phyloP scores from a whole-genome alignment of 192 early-diverging fungal genomes.

The Mortierella antarctica region DNA sequence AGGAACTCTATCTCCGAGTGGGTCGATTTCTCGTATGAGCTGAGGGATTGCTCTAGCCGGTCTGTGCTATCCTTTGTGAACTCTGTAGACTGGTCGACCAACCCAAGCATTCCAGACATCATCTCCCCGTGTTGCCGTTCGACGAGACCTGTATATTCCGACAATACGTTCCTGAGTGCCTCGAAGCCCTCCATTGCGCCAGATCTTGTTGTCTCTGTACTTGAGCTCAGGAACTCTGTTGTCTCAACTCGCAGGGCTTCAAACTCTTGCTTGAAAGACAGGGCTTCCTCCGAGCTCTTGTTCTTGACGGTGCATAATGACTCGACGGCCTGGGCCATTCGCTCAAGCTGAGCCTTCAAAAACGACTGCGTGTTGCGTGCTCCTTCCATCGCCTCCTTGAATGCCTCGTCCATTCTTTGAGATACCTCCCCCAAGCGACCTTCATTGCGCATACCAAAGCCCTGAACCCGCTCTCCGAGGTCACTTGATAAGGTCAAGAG shows the following conservation, averaged over 20 bases:
- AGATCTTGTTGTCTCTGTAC: conserved; percentile 13
- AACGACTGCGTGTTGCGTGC: conserved; percentile 2
- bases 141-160: conserved; percentile 6
- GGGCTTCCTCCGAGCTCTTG: conserved; percentile 12
- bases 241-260: conserved; percentile 27
- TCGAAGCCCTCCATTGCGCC: conserved; percentile 34
- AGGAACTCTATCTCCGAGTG: conserved; percentile 27
- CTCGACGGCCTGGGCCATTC: conserved; percentile 15
- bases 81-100: conserved; percentile 24
- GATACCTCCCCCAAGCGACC: conserved; percentile 7
- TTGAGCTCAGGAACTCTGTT: conserved; percentile 20
- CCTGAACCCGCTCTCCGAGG: conserved; percentile 15
- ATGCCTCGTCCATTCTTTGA: conserved; percentile 17
- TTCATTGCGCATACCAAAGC: conserved; percentile 17
- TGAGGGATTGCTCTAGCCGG: conserved; percentile 17
- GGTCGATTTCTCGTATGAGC: conserved; percentile 20
- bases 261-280: conserved; percentile 33
- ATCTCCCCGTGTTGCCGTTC: conserved; percentile 20
- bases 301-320: conserved; percentile 10
- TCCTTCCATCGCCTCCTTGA: conserved; percentile 7
- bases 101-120: background rate
- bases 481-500: conserved; percentile 11
- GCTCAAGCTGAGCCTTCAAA: conserved; percentile 11
- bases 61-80: conserved; percentile 21
- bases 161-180: conserved; percentile 14